A percentile compares a stretch with the other conserved stretches of the same genome.
Evolutionary conservation across 768 basidiomycete species (phyloP).

Genomic region (Trametes cinnabarina): DNA sequence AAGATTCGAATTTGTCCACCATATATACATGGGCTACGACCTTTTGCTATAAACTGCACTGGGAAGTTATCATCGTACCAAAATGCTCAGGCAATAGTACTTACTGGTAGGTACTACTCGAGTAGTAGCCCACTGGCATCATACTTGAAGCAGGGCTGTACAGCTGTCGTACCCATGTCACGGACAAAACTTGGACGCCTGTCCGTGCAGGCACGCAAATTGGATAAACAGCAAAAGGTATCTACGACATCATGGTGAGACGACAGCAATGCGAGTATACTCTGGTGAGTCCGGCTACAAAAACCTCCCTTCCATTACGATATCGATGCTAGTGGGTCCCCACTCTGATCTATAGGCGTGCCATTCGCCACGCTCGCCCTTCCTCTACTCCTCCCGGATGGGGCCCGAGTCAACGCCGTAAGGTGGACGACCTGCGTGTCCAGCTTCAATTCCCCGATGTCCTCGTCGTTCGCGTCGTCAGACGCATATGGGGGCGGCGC

Average conservation of each 20-base stretch:
- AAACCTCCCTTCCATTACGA: not conserved
- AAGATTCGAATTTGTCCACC: too few species aligned
- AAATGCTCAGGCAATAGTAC: too few species aligned
- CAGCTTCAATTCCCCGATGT: slow-evolving; percentile 31
- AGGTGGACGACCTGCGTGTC: slow-evolving; percentile 36
- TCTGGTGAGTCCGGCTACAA: not conserved
- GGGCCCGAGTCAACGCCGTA: slow-evolving; percentile 67
- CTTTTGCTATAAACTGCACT: too few species aligned
- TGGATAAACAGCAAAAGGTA: slow-evolving; percentile 14
- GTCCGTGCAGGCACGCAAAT: slow-evolving; percentile 2
- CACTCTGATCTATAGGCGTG: slow-evolving; percentile 20
- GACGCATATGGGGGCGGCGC: slow-evolving; percentile 28
- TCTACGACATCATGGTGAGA: slow-evolving; percentile 5
- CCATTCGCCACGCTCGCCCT: slow-evolving; percentile 35
- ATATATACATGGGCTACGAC: too few species aligned
- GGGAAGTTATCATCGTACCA: too few species aligned
- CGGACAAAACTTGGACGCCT: not conserved
- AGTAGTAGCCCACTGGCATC: too few species aligned
- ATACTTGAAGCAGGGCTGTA: too few species aligned
- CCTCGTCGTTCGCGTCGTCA: slow-evolving; percentile 31
- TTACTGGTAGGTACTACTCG: too few species aligned
- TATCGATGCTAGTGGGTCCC: not conserved
- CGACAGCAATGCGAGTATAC: slow-evolving; percentile 13
- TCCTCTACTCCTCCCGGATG: slow-evolving; percentile 56
- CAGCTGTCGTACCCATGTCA: too few species aligned